Percentiles rank a stretch among this genome's conserved stretches.
Evolutionary conservation across 345 rosid genomes (phyloP).

Genomic region (Eucalyptus regnans): DNA sequence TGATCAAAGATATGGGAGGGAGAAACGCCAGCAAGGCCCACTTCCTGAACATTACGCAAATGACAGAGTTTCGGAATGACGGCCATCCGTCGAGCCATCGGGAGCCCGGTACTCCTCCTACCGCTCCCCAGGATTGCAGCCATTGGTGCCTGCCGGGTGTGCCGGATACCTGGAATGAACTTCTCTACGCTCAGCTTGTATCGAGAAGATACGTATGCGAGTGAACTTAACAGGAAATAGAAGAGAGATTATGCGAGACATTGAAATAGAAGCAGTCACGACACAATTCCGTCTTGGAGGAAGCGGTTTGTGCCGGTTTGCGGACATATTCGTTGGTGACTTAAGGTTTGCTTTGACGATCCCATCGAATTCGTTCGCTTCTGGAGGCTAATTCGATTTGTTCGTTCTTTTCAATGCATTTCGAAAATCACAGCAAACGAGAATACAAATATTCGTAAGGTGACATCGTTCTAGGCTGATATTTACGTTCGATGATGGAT

Average conservation of each 20-base stretch:
- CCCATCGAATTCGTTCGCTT: not conserved
- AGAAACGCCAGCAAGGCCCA: conserved; percentile 25
- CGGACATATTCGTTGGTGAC: not conserved
- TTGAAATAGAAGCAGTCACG: not conserved
- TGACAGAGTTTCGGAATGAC: conserved; percentile 61
- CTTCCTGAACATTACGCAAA: conserved; percentile 60
- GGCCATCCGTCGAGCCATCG: conserved; percentile 74
- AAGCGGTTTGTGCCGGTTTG: not conserved
- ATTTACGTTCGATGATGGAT: not conserved
- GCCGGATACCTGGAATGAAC: conserved; percentile 84
- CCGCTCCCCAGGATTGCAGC: conserved; percentile 88
- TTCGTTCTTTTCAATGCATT: not conserved
- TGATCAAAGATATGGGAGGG: conserved; percentile 30
- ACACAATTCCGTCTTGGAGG: not conserved
- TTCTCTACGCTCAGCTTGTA: conserved; percentile 60
- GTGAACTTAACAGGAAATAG: not conserved
- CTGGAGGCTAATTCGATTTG: not conserved
- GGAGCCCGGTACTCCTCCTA: conserved; percentile 41
- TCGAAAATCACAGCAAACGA: not conserved
- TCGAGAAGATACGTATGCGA: conserved; percentile 29
- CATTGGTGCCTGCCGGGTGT: conserved; percentile 95
- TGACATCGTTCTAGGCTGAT: not conserved
- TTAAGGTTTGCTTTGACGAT: not conserved
- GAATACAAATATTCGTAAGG: not conserved
- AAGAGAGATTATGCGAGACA: not conserved